These are phyloP conservation scores for Xylariaceae sp. DNA, from an alignment of 2,329 filamentous ascomycete species.

Conservation along the genomic window DNA sequence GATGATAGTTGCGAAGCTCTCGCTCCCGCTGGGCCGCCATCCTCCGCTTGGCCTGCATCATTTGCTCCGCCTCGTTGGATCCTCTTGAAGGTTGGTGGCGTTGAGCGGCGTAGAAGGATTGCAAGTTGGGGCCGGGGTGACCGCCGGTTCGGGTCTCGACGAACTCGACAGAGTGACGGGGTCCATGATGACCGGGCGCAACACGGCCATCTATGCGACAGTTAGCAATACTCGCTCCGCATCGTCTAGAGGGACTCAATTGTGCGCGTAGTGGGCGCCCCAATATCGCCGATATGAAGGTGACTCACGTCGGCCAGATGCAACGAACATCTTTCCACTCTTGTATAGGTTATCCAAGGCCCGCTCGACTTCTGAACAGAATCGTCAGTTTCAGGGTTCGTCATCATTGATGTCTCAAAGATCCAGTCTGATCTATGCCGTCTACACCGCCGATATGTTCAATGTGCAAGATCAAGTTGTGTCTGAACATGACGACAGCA, in stretches of 20 bases:
- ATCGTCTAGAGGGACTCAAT: constrained; percentile 20
- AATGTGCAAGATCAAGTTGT: too few relatives aligned
- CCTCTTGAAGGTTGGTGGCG: constrained; percentile 82
- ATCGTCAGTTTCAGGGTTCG: constrained; percentile 26
- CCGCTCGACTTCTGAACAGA: constrained; percentile 76
- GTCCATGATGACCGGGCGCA: constrained; percentile 48
- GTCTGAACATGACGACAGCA: background rate
- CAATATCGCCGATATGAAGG: constrained; percentile 25
- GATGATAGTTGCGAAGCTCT: constrained; percentile 98
- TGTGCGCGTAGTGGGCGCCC: constrained; percentile 1
- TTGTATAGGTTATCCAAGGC: constrained; percentile 94
- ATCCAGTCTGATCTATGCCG: background rate
- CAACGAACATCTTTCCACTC: constrained; percentile 86
- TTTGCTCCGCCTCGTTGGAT: constrained; percentile 88
- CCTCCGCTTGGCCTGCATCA: constrained; percentile 98
- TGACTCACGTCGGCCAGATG: constrained; percentile 74
- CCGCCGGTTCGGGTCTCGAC: constrained; percentile 64
- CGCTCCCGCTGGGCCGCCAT: constrained; percentile 98
- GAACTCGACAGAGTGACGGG: constrained; percentile 80
- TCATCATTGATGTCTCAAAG: background rate
- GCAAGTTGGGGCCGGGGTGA: constrained; percentile 71
- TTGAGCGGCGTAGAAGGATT: constrained; percentile 91
- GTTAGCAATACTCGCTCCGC: constrained; percentile 25
- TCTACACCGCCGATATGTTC: background rate
- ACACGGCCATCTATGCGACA: constrained; percentile 61